phyloP scores from a whole-genome alignment of 768 basidiomycete species.

The Harrya chromipes region DNA sequence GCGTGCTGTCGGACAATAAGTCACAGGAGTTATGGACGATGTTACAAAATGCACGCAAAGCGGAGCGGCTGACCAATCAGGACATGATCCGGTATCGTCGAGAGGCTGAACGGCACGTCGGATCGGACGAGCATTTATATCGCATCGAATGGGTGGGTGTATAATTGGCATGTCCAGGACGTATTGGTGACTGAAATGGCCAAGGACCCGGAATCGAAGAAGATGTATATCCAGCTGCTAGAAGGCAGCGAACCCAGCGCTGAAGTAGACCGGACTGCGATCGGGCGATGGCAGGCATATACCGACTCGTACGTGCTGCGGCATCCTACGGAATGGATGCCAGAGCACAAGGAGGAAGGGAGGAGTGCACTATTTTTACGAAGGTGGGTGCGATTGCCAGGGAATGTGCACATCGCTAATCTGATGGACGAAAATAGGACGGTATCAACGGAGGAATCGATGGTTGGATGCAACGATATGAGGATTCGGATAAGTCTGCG shows the following conservation, averaged over 20 bases:
- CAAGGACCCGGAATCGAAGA: conserved; percentile 55
- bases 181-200: conserved; percentile 13
- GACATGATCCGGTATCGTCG: conserved; percentile 76
- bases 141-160: conserved; percentile 73
- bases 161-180: background rate
- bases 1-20: conserved; percentile 77
- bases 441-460: conserved; percentile 36
- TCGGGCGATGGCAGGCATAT: conserved; percentile 71
- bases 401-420: conserved; percentile 13
- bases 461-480: conserved; percentile 18
- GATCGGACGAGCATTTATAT: conserved; percentile 74
- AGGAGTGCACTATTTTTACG: conserved; percentile 50
- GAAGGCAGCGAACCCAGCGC: conserved; percentile 64
- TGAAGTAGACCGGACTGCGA: conserved; percentile 45
- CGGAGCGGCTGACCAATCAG: conserved; percentile 51
- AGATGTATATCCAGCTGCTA: conserved; percentile 59
- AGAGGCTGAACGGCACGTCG: conserved; percentile 73
- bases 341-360: conserved; percentile 36
- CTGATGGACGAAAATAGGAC: conserved; percentile 49
- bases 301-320: conserved; percentile 68
- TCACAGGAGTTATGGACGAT: conserved; percentile 83
- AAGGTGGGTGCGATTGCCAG: conserved; percentile 42
- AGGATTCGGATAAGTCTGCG: conserved; percentile 54
- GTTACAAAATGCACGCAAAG: conserved; percentile 59
- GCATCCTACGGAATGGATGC: conserved; percentile 70